Evolutionary conservation across 1,284 basidiomycete species (phyloP).

Genomic region (Kalmanozyma brasiliensis): DNA sequence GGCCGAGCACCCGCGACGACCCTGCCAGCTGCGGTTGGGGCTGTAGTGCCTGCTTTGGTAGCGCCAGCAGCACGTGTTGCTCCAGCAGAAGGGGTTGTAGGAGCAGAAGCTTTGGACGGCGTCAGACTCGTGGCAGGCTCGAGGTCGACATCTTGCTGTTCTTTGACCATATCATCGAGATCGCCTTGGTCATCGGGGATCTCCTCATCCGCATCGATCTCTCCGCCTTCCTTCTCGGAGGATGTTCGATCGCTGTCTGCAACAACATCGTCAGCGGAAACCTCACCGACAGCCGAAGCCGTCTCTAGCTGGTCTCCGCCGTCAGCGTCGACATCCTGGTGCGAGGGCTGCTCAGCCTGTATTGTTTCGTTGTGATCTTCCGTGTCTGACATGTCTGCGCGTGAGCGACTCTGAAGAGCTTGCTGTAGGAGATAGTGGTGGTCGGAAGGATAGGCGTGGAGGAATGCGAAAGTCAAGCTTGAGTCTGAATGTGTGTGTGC

Average conservation of each 20-base stretch:
- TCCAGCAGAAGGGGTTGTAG: slow-evolving; percentile 15
- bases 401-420: background rate
- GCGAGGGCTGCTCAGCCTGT: slow-evolving; percentile 6
- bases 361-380: slow-evolving; percentile 13
- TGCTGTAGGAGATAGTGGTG: background rate
- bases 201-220: slow-evolving; percentile 10
- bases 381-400: slow-evolving; percentile 22
- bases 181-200: slow-evolving; percentile 2
- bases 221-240: slow-evolving; percentile 44
- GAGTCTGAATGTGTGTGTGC: slow-evolving; percentile 16
- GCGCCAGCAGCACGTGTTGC: slow-evolving; percentile 11
- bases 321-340: slow-evolving; percentile 15
- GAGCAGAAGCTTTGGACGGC: slow-evolving; percentile 13
- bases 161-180: slow-evolving; percentile 11
- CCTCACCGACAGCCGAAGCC: slow-evolving; percentile 9
- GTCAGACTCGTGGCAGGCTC: slow-evolving; percentile 2
- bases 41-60: slow-evolving; percentile 7
- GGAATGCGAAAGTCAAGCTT: background rate
- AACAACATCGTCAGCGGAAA: slow-evolving; percentile 18
- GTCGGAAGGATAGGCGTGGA: too few relatives aligned
- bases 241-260: slow-evolving; percentile 35
- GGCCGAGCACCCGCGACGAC: slow-evolving; percentile 25
- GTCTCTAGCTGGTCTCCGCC: slow-evolving; percentile 11
- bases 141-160: slow-evolving; percentile 4
- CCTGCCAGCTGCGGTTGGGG: slow-evolving; percentile 26